phyloP scores from a whole-genome alignment of 1,139 yeast species.

The Candida sp. region DNA sequence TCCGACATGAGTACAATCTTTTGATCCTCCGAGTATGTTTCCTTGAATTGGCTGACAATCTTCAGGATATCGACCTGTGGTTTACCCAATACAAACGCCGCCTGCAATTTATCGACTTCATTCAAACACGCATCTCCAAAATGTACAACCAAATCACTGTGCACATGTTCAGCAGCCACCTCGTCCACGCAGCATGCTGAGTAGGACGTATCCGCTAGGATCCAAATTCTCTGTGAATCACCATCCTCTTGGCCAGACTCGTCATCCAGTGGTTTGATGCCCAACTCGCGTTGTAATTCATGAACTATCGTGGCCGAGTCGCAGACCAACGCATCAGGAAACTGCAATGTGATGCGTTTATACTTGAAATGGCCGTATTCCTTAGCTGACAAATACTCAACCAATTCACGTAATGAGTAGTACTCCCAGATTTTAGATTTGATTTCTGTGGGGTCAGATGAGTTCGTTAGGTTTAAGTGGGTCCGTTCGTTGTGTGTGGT shows the following conservation, averaged over 20 bases:
- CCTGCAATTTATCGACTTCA: slow-evolving; percentile 72
- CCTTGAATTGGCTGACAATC: slow-evolving; percentile 38
- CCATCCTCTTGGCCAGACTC: neutral
- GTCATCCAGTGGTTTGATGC: neutral
- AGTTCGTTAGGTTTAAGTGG: slow-evolving; percentile 32
- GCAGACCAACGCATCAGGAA: slow-evolving; percentile 80
- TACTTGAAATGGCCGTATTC: slow-evolving; percentile 30
- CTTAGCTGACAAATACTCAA: slow-evolving; percentile 30
- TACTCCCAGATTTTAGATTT: slow-evolving; percentile 42
- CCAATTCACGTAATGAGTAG: slow-evolving; percentile 55
- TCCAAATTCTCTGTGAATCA: slow-evolving; percentile 53
- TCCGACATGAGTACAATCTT: slow-evolving; percentile 68
- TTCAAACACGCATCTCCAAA: slow-evolving; percentile 96
- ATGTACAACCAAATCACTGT: slow-evolving; percentile 85
- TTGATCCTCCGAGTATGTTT: slow-evolving; percentile 35
- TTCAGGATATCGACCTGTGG: slow-evolving; percentile 51
- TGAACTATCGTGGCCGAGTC: slow-evolving; percentile 79
- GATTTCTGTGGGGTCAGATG: slow-evolving; percentile 28
- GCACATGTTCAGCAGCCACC: slow-evolving; percentile 94
- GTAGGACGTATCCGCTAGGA: slow-evolving; percentile 94
- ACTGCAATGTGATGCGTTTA: slow-evolving; percentile 76
- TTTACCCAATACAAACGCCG: slow-evolving; percentile 77
- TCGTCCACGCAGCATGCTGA: slow-evolving; percentile 97
- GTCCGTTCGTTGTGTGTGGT: slow-evolving; percentile 31
- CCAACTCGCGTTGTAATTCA: slow-evolving; percentile 36